Evolutionary conservation across 768 basidiomycete genomes (phyloP).

Genomic region (Tubosaeta brunneosetosa): DNA sequence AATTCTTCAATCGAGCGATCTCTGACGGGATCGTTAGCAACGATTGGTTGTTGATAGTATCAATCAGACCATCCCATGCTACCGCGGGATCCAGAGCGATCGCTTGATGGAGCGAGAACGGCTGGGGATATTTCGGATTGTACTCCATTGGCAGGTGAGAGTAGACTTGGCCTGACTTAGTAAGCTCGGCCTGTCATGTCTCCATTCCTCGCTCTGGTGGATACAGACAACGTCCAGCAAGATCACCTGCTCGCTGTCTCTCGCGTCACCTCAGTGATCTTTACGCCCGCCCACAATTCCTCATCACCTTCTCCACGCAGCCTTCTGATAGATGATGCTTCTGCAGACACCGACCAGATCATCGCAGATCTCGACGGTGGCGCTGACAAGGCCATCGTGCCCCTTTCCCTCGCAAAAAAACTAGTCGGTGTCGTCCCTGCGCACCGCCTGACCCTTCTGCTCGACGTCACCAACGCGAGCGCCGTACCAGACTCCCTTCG

Average conservation of each 20-base stretch:
- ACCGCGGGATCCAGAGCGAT: constrained; percentile 57
- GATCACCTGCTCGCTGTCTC: constrained; percentile 54
- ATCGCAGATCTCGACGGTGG: constrained; percentile 72
- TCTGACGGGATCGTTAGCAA: constrained; percentile 39
- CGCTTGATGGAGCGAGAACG: constrained; percentile 68
- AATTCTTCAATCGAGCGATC: constrained; percentile 70
- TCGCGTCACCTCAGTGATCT: constrained; percentile 75
- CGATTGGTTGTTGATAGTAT: neutral
- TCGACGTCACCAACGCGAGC: constrained; percentile 69
- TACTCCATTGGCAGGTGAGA: constrained; percentile 51
- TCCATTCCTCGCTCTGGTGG: constrained; percentile 59
- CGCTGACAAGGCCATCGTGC: constrained; percentile 73
- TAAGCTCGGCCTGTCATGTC: constrained; percentile 23
- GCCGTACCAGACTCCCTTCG: constrained; percentile 73
- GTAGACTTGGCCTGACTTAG: constrained; percentile 6
- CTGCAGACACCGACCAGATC: constrained; percentile 49
- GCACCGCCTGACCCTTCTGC: constrained; percentile 68
- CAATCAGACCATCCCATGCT: constrained; percentile 61
- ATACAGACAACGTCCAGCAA: constrained; percentile 36
- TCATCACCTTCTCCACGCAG: constrained; percentile 36
- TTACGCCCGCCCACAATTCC: constrained; percentile 35
- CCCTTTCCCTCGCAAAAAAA: constrained; percentile 59
- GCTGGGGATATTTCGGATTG: constrained; percentile 62
- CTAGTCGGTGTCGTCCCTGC: constrained; percentile 65
- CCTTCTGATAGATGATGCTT: constrained; percentile 51